Evolutionary conservation across 1,284 basidiomycete species (phyloP), one percentile per base, ranked within the genome.

Genomic region (Coriolopsis trogii): DNA sequence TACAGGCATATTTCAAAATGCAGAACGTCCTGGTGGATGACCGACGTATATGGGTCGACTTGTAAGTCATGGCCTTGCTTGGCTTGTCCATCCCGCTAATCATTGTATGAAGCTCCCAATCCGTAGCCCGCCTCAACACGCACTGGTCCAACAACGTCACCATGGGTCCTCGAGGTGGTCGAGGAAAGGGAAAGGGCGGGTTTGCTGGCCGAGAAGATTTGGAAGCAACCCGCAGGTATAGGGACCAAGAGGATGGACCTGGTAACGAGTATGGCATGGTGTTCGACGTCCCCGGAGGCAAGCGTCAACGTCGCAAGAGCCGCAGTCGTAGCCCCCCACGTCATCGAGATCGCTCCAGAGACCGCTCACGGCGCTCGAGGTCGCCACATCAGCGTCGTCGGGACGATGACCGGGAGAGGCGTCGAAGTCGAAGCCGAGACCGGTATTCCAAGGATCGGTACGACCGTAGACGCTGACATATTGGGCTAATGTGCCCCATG

Each of bases 1-100:
- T 41, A 29, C 56, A 93, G 87, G 96, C 94, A 13, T 99, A 99
- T 71, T 95, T 98, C 76, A 99, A 98, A 72, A 99, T 99, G 96
- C 96, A 99, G 70, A 98, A 98, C 65, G 96, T 99, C 0, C 77
- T 99, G 7, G 91, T 99, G n/a, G 96, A 99, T 68, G 97, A 99
- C 70, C 83, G 95, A 15, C 84, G 97, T 18, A 99, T 99, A 67
- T 98, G 96, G 91, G 96, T 99, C 56, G 95, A 98, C 72, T 98
- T 98, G 87, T 90, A 59, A 58, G 84, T 18, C 33, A 3, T 6
- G 6, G 31, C 9, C 13, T 13, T 18, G 20, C 9, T 34, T 10
- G n/a, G 8, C n/a, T 34, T n/a, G 33, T n/a, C 8, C 20, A n/a
- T 6, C 6, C 6, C 20, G 33, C 33, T 75, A 51, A 21, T 24